Conservation (phyloP, 2,329 filamentous ascomycete species). For the Botrytis pseudocinerea region DNA sequence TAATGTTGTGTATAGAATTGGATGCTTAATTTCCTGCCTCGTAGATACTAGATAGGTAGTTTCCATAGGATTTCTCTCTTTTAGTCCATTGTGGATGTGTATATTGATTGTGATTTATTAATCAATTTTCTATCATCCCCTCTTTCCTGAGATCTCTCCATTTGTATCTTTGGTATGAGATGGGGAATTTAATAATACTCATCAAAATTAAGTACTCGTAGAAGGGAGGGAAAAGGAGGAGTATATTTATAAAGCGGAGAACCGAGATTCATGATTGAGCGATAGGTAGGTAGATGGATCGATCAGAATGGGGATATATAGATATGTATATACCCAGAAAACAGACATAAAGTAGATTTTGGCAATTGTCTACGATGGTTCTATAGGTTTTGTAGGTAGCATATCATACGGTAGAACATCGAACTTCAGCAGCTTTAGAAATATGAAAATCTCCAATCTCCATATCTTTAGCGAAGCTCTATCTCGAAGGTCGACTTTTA, state of each 20-base stretch:
- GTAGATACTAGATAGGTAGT: neutral
- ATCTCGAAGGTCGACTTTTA: neutral
- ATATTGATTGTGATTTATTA: neutral
- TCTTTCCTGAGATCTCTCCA: neutral
- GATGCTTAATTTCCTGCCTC: neutral
- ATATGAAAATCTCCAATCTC: neutral
- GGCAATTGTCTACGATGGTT: neutral
- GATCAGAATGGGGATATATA: neutral
- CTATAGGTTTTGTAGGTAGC: neutral
- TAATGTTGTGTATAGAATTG: neutral
- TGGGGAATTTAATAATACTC: neutral
- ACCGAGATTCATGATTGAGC: neutral
- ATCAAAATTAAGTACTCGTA: neutral
- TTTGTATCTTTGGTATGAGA: neutral
- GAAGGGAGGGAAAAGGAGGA: neutral
- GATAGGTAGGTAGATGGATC: neutral
- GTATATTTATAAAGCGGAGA: neutral
- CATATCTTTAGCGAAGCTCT: neutral
- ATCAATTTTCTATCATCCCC: neutral
- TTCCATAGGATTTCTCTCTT: neutral
- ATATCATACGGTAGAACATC: neutral
- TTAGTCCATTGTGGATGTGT: neutral
- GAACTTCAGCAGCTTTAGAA: neutral
- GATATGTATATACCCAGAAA: neutral
- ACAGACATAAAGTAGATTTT: neutral